Conservation (phyloP, 192 early-diverging fungal species). For the Lunasporangiospora selenospora region DNA sequence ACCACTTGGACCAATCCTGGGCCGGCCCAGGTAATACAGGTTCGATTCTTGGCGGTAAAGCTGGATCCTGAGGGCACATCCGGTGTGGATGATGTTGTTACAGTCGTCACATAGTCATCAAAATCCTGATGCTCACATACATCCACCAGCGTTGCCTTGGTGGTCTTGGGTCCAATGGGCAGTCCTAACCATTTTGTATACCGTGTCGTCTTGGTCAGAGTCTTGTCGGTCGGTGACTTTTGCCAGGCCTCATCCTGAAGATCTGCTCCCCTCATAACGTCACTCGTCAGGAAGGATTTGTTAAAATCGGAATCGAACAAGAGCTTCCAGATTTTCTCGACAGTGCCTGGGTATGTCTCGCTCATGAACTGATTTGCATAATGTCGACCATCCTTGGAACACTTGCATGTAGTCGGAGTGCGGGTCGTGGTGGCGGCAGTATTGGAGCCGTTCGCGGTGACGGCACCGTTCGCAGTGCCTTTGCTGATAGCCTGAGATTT, state of each 20-base stretch:
- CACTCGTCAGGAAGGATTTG: conserved; percentile 50
- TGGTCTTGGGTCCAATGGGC: conserved; percentile 57
- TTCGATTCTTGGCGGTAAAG: conserved; percentile 59
- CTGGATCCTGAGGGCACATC: conserved; percentile 63
- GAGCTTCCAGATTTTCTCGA: conserved; percentile 60
- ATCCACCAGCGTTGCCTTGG: conserved; percentile 60
- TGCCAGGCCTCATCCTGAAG: conserved; percentile 28
- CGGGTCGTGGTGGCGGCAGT: neutral
- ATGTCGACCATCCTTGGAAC: conserved; percentile 51
- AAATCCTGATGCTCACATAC: conserved; percentile 54
- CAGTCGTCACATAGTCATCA: conserved; percentile 52
- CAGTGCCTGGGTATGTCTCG: conserved; percentile 50
- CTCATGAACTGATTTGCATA: conserved; percentile 53
- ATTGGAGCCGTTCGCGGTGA: too few relatives aligned
- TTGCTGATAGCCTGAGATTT: too few relatives aligned
- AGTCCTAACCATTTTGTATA: conserved; percentile 26
- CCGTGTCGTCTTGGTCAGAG: conserved; percentile 21
- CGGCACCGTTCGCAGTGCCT: too few relatives aligned
- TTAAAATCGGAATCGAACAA: conserved; percentile 58
- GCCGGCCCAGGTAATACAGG: conserved; percentile 63
- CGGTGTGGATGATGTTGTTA: conserved; percentile 60
- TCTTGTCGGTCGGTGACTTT: conserved; percentile 11
- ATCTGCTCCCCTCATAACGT: conserved; percentile 57
- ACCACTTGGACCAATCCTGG: conserved; percentile 51
- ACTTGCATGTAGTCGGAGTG: conserved; percentile 54